Conservation (phyloP, 2,329 filamentous ascomycete genomes). For the Aureobasidium sp. region DNA sequence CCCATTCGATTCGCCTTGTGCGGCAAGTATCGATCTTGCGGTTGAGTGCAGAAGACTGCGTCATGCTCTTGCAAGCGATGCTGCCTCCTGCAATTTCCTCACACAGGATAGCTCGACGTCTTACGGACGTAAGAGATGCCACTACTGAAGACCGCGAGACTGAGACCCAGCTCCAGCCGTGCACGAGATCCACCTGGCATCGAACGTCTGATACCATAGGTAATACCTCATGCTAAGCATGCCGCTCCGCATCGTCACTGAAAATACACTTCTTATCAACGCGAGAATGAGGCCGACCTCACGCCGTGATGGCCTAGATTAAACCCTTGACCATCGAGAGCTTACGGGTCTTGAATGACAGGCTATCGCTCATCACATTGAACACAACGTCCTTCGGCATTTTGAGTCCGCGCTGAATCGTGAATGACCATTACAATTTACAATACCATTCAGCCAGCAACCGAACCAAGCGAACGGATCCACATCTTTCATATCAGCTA, state of each 20-base stretch:
- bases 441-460: background rate
- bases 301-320: background rate
- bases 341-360: too few relatives aligned
- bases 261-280: background rate
- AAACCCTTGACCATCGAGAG: too few relatives aligned
- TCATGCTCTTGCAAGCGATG: background rate
- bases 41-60: background rate
- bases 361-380: background rate
- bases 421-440: too few relatives aligned
- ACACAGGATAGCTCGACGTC: background rate
- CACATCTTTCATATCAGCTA: background rate
- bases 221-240: constrained; percentile 5
- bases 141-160: background rate
- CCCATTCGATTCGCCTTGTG: too few relatives aligned
- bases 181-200: constrained; percentile 3
- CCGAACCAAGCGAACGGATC: constrained; percentile 6
- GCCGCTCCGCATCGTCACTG: background rate
- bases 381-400: too few relatives aligned
- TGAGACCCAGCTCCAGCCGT: background rate
- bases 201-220: too few relatives aligned
- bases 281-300: background rate
- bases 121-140: constrained; percentile 7
- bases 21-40: background rate
- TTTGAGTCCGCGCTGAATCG: too few relatives aligned
- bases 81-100: constrained; percentile 7